A percentile compares a stretch with the other conserved stretches of the same genome.
Conservation (phyloP, 75 land plant species). For the Pseudotsuga menziesii region DNA sequence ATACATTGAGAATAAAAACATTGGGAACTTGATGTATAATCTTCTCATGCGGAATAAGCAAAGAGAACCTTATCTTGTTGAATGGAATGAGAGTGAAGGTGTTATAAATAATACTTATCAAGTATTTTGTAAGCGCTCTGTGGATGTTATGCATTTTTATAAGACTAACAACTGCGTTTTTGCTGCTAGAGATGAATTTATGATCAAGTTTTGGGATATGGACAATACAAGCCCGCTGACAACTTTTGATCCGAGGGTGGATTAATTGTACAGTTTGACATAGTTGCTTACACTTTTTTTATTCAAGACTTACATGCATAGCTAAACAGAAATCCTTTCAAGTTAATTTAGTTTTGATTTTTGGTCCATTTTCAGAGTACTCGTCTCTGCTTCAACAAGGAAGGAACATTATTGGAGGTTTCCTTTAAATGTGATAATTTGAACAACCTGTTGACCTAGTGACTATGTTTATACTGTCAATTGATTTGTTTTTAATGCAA, state of each 20-base stretch:
- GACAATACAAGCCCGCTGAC: constrained; percentile 61
- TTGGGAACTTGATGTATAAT: constrained; percentile 34
- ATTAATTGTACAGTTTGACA: constrained; percentile 41
- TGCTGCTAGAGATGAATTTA: constrained; percentile 94
- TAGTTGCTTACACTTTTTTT: no score
- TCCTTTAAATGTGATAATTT: no score
- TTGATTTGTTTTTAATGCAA: no score
- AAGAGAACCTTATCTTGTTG: constrained; percentile 80
- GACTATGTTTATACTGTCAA: no score
- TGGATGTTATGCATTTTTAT: constrained; percentile 79
- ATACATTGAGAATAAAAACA: background rate
- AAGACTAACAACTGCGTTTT: constrained; percentile 67
- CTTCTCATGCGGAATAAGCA: constrained; percentile 89
- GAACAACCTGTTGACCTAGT: no score
- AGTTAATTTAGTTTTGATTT: background rate
- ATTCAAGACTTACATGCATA: background rate
- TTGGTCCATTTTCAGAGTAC: no score
- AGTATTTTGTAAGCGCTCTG: constrained; percentile 67
- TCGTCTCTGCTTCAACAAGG: no score
- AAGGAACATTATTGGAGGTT: no score
- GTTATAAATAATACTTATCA: constrained; percentile 70
- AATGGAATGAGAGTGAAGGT: constrained; percentile 97
- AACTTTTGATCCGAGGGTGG: constrained; percentile 77
- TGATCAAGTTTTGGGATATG: no score
- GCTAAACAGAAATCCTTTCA: background rate